Conservation (phyloP, 768 basidiomycete species). For the Porpolomopsis calyptriformis region DNA sequence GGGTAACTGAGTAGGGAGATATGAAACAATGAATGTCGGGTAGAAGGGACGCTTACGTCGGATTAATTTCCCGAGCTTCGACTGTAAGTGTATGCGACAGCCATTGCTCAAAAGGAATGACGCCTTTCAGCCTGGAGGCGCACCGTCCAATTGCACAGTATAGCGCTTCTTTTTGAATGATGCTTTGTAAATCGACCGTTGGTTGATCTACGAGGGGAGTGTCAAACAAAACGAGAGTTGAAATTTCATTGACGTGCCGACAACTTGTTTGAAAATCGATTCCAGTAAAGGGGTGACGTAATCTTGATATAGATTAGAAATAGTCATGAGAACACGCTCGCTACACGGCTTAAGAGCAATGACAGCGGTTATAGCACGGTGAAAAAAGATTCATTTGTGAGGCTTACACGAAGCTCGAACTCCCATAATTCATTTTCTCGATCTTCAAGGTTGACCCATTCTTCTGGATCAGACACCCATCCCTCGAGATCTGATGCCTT, state of each 20-base stretch:
- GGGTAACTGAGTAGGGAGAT: slow-evolving; percentile 48
- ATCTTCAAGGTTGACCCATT: slow-evolving; percentile 87
- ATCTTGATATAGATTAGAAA: slow-evolving; percentile 58
- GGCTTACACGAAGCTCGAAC: slow-evolving; percentile 74
- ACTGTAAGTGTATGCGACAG: slow-evolving; percentile 44
- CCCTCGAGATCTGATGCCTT: slow-evolving; percentile 70
- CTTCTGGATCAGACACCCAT: slow-evolving; percentile 86
- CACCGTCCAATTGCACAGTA: slow-evolving; percentile 89
- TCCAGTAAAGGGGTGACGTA: slow-evolving; percentile 60
- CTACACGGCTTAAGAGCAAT: slow-evolving; percentile 61
- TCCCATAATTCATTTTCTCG: slow-evolving; percentile 90
- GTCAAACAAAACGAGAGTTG: neutral
- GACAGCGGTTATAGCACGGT: neutral
- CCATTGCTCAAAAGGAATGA: slow-evolving; percentile 64
- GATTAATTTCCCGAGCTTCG: slow-evolving; percentile 51
- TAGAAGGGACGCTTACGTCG: slow-evolving; percentile 34
- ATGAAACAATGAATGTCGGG: neutral
- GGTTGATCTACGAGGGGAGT: slow-evolving; percentile 27
- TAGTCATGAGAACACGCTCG: slow-evolving; percentile 80
- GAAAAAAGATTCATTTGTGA: neutral
- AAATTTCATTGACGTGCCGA: slow-evolving; percentile 33
- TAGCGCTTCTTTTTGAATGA: slow-evolving; percentile 75
- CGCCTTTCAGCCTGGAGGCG: slow-evolving; percentile 46
- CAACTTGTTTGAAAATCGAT: slow-evolving; percentile 47
- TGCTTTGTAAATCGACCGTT: slow-evolving; percentile 40